Base-by-base conservation (phyloP, 371 early-diverging fungal species). In the Apophysomyces trapeziformis region DNA sequence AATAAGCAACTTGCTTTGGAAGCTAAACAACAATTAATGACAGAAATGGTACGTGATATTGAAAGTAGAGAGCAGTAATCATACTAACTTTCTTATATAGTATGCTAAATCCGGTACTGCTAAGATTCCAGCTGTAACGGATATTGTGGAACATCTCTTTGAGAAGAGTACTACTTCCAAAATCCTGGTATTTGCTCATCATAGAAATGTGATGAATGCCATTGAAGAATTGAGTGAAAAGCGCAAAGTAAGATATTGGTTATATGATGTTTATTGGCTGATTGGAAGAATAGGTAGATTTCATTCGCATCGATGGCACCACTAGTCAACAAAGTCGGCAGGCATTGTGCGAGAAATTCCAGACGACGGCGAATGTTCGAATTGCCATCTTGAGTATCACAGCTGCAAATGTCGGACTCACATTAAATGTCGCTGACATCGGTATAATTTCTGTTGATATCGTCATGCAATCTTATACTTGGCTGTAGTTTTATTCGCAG, bases 141-240 rank as follows among this genome's bases (percentile, higher is more conserved):
- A 85, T 16, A 91, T 88, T 64, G n/a, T 91, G 2, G 58, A 64
- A 2, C 73, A 82, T 60, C 26, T 85, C 4, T 64, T 82, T 56
- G 64, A 66, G 7, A 72, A 79, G 9, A 70, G 71, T 9, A 71
- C 57, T 37, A 56, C 72, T 7, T 76, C 78, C 6, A 90, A 90
- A 59, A 83, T 87, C 46, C 63, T 91, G 14, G 70, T 92, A 3
- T 89, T 88, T 75, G 90, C 85, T 8, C 88, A 86, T 63, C 91
- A 93, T 59, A 50, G 50, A 8, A 61, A 63, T 0, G 78, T 88
- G 41, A 14, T 88, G 18, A 68, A 84, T 56, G 74, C 58, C 8
- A 65, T 91, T 11, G 69, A 73, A 36, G 67, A 68, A 32, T 59
- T 39, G 11, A 36, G 82, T 26, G 64, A 57, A 8, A 68, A 71